Evolutionary conservation across 2,329 filamentous ascomycete species (phyloP).

Genomic region (Cladophialophora chaetospira): DNA sequence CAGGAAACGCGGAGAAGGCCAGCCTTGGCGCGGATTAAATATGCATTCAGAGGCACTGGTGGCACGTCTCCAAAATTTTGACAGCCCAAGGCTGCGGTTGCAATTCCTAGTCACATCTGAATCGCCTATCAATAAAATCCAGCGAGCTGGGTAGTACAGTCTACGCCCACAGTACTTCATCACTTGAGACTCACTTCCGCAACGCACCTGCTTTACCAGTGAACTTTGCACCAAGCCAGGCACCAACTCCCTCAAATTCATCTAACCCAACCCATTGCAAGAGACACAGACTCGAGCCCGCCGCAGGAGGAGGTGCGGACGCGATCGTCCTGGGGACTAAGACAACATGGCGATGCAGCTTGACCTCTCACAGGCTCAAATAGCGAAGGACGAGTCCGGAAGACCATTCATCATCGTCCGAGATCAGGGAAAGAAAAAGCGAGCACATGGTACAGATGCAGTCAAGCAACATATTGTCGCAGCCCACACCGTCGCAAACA

Average conservation of each 20-base stretch:
- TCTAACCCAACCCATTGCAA: background rate
- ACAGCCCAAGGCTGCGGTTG: too few relatives aligned
- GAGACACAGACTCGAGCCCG: background rate
- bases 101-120: too few relatives aligned
- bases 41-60: too few relatives aligned
- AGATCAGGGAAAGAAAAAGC: conserved; percentile 98
- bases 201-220: too few relatives aligned
- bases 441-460: conserved; percentile 92
- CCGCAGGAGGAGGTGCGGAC: background rate
- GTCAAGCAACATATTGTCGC: conserved; percentile 98
- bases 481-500: conserved; percentile 91
- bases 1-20: background rate
- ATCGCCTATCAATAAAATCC: too few relatives aligned
- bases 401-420: conserved; percentile 96
- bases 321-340: background rate
- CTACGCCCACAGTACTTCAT: too few relatives aligned
- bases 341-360: conserved; percentile 30
- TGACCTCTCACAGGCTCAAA: conserved; percentile 51
- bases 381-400: conserved; percentile 97
- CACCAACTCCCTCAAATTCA: too few relatives aligned
- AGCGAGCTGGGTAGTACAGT: too few relatives aligned
- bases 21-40: background rate
- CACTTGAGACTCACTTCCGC: too few relatives aligned
- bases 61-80: conserved; percentile 5
- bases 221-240: too few relatives aligned